Percentiles rank a stretch among this genome's conserved stretches.
Conservation (phyloP, 805 yeast species). For the Monosporozyma solicola region DNA sequence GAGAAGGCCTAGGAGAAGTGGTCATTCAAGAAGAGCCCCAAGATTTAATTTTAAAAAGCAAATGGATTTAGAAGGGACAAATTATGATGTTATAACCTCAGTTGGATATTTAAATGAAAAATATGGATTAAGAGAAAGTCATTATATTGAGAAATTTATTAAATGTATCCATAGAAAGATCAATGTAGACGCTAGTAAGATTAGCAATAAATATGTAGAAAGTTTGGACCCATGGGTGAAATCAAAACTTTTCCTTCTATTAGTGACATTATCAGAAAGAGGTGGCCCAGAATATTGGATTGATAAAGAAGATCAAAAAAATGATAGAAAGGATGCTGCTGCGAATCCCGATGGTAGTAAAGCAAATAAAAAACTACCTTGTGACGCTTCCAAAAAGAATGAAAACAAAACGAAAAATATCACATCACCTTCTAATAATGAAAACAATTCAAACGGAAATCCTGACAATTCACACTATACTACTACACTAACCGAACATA, state of each 20-base stretch:
- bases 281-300: conserved; percentile 32
- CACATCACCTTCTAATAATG: background rate
- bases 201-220: conserved; percentile 17
- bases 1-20: conserved; percentile 6
- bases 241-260: conserved; percentile 23
- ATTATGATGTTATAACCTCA: conserved; percentile 26
- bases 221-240: conserved; percentile 24
- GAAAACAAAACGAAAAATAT: background rate
- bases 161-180: conserved; percentile 27
- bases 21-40: conserved; percentile 8
- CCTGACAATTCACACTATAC: background rate
- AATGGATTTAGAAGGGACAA: conserved; percentile 20
- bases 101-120: conserved; percentile 26
- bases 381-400: background rate
- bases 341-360: background rate
- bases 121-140: conserved; percentile 25
- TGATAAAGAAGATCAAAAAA: conserved; percentile 18
- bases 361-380: background rate
- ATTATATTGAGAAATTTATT: conserved; percentile 24
- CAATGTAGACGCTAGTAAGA: conserved; percentile 21
- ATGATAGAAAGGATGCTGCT: background rate
- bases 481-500: conserved; percentile 24
- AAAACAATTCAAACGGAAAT: background rate
- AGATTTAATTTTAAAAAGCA: conserved; percentile 16
- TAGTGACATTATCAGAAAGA: conserved; percentile 26